Conservation (phyloP, 768 basidiomycete genomes). For the Lyophyllum decastes region DNA sequence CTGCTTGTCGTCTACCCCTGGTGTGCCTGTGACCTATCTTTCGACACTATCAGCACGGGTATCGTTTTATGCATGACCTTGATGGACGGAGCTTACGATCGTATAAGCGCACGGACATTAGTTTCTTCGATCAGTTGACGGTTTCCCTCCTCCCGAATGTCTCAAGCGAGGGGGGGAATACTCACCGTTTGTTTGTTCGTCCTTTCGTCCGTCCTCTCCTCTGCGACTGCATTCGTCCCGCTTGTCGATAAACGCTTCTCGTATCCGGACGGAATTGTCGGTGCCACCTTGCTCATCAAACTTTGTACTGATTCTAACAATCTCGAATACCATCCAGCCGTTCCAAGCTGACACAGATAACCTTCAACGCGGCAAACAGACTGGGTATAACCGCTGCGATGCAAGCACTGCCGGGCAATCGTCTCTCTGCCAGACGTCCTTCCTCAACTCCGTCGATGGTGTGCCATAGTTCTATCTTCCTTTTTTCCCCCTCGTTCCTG, state of each 20-base stretch:
- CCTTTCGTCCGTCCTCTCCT: neutral
- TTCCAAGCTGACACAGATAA: slow-evolving; percentile 48
- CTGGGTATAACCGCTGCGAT: slow-evolving; percentile 64
- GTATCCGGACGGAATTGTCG: slow-evolving; percentile 17
- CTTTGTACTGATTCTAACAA: neutral
- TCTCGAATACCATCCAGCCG: slow-evolving; percentile 36
- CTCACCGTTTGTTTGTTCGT: neutral
- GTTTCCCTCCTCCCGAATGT: neutral
- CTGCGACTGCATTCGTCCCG: slow-evolving; percentile 8
- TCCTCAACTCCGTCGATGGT: slow-evolving; percentile 56
- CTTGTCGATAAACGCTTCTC: slow-evolving; percentile 16
- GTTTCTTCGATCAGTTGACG: neutral
- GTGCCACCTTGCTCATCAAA: neutral
- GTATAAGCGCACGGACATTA: neutral
- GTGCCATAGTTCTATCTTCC: slow-evolving; percentile 1
- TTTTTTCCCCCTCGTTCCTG: too few species aligned
- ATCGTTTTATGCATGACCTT: neutral
- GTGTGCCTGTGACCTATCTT: neutral
- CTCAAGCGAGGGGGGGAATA: neutral
- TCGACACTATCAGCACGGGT: neutral
- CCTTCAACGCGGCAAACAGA: slow-evolving; percentile 51
- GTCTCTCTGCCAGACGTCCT: slow-evolving; percentile 59
- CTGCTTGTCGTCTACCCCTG: neutral
- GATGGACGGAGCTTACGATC: neutral
- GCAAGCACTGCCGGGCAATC: slow-evolving; percentile 53